These are phyloP conservation scores for Fistulina hepatica DNA, from an alignment of 1,284 basidiomycete species.

Conservation along the genomic window DNA sequence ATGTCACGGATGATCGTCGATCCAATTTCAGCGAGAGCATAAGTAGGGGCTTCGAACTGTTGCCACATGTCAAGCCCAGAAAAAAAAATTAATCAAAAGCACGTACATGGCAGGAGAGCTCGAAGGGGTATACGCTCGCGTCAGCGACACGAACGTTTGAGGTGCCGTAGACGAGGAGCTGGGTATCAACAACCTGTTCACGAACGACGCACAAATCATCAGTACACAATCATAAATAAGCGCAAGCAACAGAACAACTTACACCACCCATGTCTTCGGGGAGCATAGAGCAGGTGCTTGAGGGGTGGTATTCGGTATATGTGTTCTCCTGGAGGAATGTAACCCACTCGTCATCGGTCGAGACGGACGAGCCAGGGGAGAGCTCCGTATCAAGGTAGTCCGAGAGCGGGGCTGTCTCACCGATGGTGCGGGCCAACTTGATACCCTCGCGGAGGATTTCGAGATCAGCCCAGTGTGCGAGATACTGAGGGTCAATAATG, in stretches of 20 bases:
- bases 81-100: background rate
- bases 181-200: background rate
- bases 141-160: background rate
- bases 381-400: background rate
- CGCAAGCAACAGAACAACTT: too few relatives aligned
- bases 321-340: slow-evolving; percentile 4
- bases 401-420: background rate
- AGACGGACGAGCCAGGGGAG: background rate
- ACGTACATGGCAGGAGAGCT: slow-evolving; percentile 1
- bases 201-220: too few relatives aligned
- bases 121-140: background rate
- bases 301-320: slow-evolving; percentile 18
- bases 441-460: slow-evolving; percentile 4
- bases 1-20: too few relatives aligned
- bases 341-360: slow-evolving; percentile 5
- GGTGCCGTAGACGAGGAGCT: background rate
- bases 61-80: background rate
- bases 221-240: too few relatives aligned
- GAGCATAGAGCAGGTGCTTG: slow-evolving; percentile 29
- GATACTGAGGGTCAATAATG: slow-evolving; percentile 9
- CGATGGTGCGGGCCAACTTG: slow-evolving; percentile 1
- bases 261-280: slow-evolving; percentile 30
- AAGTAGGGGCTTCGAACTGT: background rate
- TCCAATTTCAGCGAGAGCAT: slow-evolving; percentile 1
- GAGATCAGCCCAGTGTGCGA: slow-evolving; percentile 7